These are phyloP conservation scores for Xylariaceae sp. DNA, from an alignment of 2,329 filamentous ascomycete species.

Conservation along the genomic window DNA sequence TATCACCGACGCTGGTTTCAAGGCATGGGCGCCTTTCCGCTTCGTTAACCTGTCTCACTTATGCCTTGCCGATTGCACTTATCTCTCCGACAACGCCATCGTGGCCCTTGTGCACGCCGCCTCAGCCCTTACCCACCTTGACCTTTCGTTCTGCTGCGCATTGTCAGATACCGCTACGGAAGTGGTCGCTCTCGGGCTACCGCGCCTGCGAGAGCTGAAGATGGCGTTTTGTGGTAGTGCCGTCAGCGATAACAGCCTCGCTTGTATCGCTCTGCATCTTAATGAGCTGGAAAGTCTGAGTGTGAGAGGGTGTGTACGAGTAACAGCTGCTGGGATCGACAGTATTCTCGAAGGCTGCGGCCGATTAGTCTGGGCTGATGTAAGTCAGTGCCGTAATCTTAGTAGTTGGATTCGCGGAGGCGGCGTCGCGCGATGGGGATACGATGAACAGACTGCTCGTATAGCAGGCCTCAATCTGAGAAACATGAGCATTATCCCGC, in stretches of 20 bases:
- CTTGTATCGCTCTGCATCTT: conserved; percentile 83
- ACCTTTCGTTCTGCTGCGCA: conserved; percentile 95
- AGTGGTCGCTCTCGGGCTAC: conserved; percentile 89
- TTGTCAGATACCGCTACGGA: conserved; percentile 95
- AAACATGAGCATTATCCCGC: conserved; percentile 34
- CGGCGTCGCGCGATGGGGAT: conserved; percentile 59
- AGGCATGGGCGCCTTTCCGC: conserved; percentile 85
- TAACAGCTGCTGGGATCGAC: conserved; percentile 88
- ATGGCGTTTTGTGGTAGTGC: conserved; percentile 95
- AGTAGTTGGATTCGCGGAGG: conserved; percentile 74
- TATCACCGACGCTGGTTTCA: conserved; percentile 91
- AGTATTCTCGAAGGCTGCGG: conserved; percentile 84
- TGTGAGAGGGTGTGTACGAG: conserved; percentile 88
- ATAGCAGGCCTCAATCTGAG: conserved; percentile 15
- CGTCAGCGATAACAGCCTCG: conserved; percentile 83
- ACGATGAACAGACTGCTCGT: conserved; percentile 41
- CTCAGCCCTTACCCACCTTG: conserved; percentile 77
- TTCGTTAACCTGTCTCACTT: conserved; percentile 75
- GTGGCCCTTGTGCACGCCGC: conserved; percentile 90
- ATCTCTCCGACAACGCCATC: conserved; percentile 89
- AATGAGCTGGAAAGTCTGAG: conserved; percentile 78
- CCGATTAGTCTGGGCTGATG: conserved; percentile 77
- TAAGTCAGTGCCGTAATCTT: conserved; percentile 93
- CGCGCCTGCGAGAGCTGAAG: conserved; percentile 73
- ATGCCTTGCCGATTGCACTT: conserved; percentile 92